Base-by-base conservation (phyloP, 116 monocot species). In the Posidonia oceanica region DNA sequence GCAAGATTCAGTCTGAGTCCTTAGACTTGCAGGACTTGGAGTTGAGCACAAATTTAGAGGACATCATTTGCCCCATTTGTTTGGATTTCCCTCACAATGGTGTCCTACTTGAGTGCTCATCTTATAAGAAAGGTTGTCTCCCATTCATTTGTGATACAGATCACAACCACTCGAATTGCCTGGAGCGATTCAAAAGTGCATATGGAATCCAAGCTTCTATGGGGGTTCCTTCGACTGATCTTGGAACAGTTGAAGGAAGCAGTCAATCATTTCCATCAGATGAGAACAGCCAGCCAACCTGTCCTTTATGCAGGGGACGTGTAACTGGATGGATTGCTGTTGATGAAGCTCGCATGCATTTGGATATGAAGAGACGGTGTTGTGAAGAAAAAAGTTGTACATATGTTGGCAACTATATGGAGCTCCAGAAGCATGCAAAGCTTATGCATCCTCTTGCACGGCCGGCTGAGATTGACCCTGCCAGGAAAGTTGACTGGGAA, bases 81-180 rank as follows among this genome's bases (percentile, higher is more conserved):
- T 81, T 94, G 51, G 94, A 94, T 41, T 83, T 80, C 61, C 93
- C 93, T 58, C 89, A 93, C 81, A 89, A 89, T 75, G 77, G 75
- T 3, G 89, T 89, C 20, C 78, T 93, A 5, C 86, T 93, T 13
- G 57, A 78, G 40, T 93, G 93, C 74, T 76, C 86, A n/a, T 88
- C 86, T 16, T 85, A 80, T 65, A 78, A 81, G 21, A 89, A 89
- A 58, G 93, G 93, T 0, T 93, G 93, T 38, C 83, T 88, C 1
- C 84, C 93, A 3, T 93, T 88, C 51, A 77, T 93, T 21, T 93
- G 93, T 56, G 89, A 93, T 67, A 89, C 93, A 8, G 85, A 78
- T 76, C 76, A 80, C 16, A 73, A 74, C 7, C 94, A 81, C 59
- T 89, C 93, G 51, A 93, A 93, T 53, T 93, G 93, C 61, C 85